Base-by-base conservation (phyloP, 2,329 filamentous ascomycete genomes). In the Neofusicoccum cordaticola region DNA sequence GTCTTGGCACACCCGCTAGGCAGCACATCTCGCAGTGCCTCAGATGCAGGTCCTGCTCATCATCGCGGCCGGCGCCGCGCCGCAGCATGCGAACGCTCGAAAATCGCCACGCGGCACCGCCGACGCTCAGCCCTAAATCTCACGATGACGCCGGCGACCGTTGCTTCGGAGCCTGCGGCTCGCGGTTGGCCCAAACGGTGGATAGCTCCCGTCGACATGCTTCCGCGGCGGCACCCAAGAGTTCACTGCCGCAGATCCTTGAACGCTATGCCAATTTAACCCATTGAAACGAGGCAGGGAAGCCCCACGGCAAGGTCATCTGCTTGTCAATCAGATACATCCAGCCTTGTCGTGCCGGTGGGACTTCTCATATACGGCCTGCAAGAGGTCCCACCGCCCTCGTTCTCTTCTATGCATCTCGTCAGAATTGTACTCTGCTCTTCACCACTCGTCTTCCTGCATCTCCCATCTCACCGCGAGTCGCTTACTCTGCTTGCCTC, bases 241-340 rank as follows among this genome's bases (percentile, higher is more conserved):
- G 56, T 34, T 9, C 15, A 45, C 22, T 60, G 56, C 42, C 56
- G 56, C 56, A 60, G 42, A 60, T 60, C 56, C 56, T 47, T 45
- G 56, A 60, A 27, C 56, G 56, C 56, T 60, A 47, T 60, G 42
- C 56, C 56, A 60, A 60, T 35, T 60, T 60, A 45, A 60, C 42
- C 56, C 34, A 47, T 60, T 22, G 42, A 60, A 60, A 60, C 56
- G 56, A 60, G 42, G n/a, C 42, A 35, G 42, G 27, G 22, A 45
- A 60, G 56, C 56, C 56, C 56, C 56, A 60, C 56, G 56, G 44
- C 41, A 45, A 35, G 56, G 56, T 60, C 56, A 60, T 45, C 42
- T 60, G 56, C 56, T 60, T 60, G 56, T 47, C 56, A 60, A 60
- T 60, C 19, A 47, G 42, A 60, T 27, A 60, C 42, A 45, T 35